Conservation (phyloP, 257 asterid genomes). For the Catharanthus roseus region DNA sequence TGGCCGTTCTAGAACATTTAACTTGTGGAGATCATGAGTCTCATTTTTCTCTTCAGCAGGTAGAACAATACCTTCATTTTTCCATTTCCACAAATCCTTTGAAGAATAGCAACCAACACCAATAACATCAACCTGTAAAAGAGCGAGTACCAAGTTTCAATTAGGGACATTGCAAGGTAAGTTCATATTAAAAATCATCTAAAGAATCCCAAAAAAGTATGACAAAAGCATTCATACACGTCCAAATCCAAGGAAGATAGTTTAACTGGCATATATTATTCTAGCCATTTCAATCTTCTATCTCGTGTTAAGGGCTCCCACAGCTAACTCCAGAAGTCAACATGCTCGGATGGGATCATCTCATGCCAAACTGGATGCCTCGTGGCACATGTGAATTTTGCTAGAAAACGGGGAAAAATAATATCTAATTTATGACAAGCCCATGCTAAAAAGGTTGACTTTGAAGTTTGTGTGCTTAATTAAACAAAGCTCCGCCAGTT, state of each 20-base stretch:
- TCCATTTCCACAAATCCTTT: constrained; percentile 90
- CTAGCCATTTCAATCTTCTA: neutral
- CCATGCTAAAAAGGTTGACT: no score
- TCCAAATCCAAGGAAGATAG: neutral
- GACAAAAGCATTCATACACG: neutral
- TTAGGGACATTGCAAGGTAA: neutral
- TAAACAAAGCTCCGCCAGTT: neutral
- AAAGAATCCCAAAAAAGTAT: neutral
- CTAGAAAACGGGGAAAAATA: no score
- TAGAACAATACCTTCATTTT: constrained; percentile 86
- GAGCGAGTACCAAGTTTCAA: neutral
- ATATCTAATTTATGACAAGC: no score
- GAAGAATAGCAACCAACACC: constrained; percentile 99
- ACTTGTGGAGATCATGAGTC: constrained; percentile 79
- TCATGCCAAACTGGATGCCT: neutral
- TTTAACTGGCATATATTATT: neutral
- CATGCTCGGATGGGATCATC: neutral
- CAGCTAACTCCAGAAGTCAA: neutral
- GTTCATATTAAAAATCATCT: neutral
- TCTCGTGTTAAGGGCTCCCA: neutral
- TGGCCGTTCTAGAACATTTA: constrained; percentile 89
- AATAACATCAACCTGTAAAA: constrained; percentile 78
- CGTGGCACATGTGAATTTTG: neutral
- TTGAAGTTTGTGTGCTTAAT: neutral
- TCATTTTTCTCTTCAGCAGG: constrained; percentile 61